A percentile compares a stretch with the other conserved stretches of the same genome.
Evolutionary conservation across 306 rosid genomes (phyloP).

Genomic region (Nissolia schottii): DNA sequence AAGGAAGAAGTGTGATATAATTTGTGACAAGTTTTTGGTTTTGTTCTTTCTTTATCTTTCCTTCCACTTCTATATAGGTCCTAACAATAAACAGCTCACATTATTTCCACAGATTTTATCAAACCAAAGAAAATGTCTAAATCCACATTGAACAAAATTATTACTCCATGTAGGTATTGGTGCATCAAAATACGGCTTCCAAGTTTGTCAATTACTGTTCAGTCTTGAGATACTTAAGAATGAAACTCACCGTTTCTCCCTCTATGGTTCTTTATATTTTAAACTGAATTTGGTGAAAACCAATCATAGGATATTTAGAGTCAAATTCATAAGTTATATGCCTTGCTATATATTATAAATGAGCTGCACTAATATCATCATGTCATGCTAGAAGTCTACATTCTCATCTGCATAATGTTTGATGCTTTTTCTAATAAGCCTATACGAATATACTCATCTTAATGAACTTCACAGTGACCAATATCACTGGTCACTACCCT

Average conservation of each 20-base stretch:
- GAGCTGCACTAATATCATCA: neutral
- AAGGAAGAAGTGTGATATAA: neutral
- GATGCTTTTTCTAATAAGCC: neutral
- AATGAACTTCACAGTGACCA: neutral
- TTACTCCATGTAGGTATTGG: neutral
- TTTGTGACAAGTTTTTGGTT: neutral
- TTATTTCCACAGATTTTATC: conserved; percentile 7
- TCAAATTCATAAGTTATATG: conserved; percentile 1
- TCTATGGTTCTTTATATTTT: neutral
- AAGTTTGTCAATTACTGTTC: neutral
- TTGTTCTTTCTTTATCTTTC: neutral
- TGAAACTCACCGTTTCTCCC: neutral
- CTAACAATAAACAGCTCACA: neutral
- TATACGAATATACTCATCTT: neutral
- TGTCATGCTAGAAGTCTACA: neutral
- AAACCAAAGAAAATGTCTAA: neutral
- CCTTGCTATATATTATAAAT: neutral
- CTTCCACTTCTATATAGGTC: neutral
- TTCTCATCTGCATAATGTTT: neutral
- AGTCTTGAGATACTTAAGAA: neutral
- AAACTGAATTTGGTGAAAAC: conserved; percentile 5
- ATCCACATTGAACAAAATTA: neutral
- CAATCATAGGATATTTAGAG: neutral
- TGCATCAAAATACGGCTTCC: conserved; percentile 1
- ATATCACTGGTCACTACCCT: neutral